Base-by-base conservation (phyloP, 768 basidiomycete genomes). In the Ramaria rubella region DNA sequence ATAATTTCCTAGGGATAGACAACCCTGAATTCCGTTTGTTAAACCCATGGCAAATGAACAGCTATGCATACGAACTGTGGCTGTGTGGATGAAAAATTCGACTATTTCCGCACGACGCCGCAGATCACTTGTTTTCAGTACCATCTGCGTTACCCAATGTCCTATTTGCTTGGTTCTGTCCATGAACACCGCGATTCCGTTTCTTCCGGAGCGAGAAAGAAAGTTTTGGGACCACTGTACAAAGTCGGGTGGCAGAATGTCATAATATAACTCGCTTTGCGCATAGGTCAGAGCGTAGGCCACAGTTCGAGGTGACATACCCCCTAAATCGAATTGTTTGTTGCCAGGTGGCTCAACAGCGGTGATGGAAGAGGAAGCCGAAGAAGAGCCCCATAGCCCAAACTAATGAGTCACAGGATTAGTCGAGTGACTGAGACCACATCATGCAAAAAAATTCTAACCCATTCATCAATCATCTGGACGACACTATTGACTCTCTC, bases 51-150 rank as follows among this genome's bases (percentile, higher is more conserved):
- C 49, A 33, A 9, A 29, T 33, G 8, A 27, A 14, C 15, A 50
- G 3, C 14, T 26, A 46, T 9, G 15, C n/a, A 23, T 2, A 50
- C 49, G 17, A 27, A 50, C 49, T 50, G 24, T 29, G 26, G 49
- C 24, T 29, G 49, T 50, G 21, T 50, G 24, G 21, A 50, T 50
- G 21, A 50, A 50, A 50, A 50, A 50, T 29, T 50, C 49, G 26
- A 50, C 49, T 14, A 50, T 50, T 33, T 50, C 49, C 3, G 49
- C 49, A 29, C 49, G 49, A 11, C 49, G 49, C 14, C 49, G 49
- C n/a, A 50, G 30, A 21, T 50, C 49, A 27, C 15, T 50, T n/a
- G 49, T 50, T 33, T 50, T 27, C 30, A 50, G 21, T 14, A 50
- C 30, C 11, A 14, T 30, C 49, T 50, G 24, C 21, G 30, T 2